Conservation (phyloP, 2,329 filamentous ascomycete genomes). For the Pseudocercospora cruenta region DNA sequence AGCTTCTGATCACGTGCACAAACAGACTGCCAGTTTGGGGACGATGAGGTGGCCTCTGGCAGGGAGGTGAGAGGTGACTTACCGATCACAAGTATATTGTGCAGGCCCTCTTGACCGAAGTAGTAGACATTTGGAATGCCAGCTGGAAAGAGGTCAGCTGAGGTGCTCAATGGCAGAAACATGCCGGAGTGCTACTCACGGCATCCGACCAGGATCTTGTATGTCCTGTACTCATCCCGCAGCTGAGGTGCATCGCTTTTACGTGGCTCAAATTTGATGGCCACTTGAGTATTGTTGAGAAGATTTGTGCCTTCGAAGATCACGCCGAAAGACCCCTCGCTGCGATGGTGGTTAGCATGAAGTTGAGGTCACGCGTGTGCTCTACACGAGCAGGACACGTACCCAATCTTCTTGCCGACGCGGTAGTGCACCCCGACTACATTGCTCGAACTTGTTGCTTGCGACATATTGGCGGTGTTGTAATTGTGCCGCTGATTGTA, state of each 20-base stretch:
- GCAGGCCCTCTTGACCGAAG: constrained; percentile 95
- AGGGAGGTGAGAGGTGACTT: constrained; percentile 2
- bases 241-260: constrained; percentile 98
- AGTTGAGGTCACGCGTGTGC: constrained; percentile 8
- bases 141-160: constrained; percentile 57
- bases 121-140: constrained; percentile 99
- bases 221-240: constrained; percentile 97
- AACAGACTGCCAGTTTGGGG: background rate
- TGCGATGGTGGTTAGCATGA: constrained; percentile 23
- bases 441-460: constrained; percentile 62
- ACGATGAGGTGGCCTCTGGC: constrained; percentile 1
- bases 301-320: constrained; percentile 99
- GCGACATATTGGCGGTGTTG: constrained; percentile 15
- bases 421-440: constrained; percentile 98
- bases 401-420: constrained; percentile 97
- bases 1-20: constrained; percentile 16
- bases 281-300: constrained; percentile 97
- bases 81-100: constrained; percentile 93
- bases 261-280: constrained; percentile 99
- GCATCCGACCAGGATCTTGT: constrained; percentile 98
- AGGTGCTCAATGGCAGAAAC: background rate
- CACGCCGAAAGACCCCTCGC: constrained; percentile 94
- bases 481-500: background rate
- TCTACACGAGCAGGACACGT: constrained; percentile 11
- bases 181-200: constrained; percentile 66